These are phyloP conservation scores for Annulohypoxylon maeteangense DNA, from an alignment of 495 filamentous ascomycete genomes.

Conservation along the genomic window DNA sequence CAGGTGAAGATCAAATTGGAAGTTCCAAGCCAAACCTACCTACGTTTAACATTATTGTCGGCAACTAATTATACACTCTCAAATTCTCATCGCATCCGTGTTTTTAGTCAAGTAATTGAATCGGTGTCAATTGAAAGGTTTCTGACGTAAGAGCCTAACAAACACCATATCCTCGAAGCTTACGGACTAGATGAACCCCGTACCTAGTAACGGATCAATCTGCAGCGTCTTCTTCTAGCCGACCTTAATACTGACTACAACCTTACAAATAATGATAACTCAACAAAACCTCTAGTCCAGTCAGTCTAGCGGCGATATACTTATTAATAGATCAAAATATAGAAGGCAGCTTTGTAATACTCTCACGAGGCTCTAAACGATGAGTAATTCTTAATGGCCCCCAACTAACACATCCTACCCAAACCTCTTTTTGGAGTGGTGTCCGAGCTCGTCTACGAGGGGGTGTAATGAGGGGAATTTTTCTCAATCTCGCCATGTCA, in stretches of 20 bases:
- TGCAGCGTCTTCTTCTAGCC: not conserved
- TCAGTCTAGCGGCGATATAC: not conserved
- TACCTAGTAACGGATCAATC: too few species aligned
- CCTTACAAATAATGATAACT: not conserved
- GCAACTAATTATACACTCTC: too few species aligned
- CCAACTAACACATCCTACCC: not conserved
- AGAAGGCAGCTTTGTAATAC: not conserved
- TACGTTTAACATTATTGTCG: not conserved
- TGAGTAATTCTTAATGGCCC: not conserved
- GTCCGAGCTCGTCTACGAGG: not conserved
- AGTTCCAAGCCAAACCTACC: not conserved
- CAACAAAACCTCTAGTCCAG: not conserved
- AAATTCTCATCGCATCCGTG: too few species aligned
- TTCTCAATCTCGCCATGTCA: not conserved
- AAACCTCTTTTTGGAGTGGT: not conserved
- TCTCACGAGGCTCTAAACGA: not conserved
- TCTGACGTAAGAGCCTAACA: too few species aligned
- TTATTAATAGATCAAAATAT: not conserved
- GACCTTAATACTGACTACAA: not conserved
- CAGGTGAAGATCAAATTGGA: not conserved
- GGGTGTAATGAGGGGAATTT: not conserved
- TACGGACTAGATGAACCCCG: too few species aligned
- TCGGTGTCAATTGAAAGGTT: too few species aligned
- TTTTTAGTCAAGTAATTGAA: too few species aligned
- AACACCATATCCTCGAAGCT: too few species aligned